Conservation (phyloP, 208 protist genomes). For the Leishmania guyanensis region DNA sequence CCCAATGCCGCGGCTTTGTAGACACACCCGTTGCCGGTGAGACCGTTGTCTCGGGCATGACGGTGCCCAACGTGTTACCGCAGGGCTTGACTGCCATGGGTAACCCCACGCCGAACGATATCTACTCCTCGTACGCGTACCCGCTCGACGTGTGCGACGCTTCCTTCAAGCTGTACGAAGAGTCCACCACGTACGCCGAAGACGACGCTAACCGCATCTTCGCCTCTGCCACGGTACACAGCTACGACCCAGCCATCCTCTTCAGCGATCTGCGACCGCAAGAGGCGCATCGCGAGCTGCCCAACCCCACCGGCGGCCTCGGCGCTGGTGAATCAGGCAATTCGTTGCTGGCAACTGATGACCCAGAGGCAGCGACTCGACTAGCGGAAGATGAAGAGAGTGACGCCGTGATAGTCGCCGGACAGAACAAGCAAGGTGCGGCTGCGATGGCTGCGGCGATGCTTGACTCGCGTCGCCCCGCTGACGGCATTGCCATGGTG, state of each 20-base stretch:
- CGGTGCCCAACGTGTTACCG: constrained; percentile 5
- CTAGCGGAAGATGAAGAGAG: constrained; percentile 48
- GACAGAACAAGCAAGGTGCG: constrained; percentile 61
- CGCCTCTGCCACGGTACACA: constrained; percentile 42
- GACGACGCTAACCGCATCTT: constrained; percentile 57
- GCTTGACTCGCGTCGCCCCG: constrained; percentile 51
- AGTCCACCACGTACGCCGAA: constrained; percentile 35
- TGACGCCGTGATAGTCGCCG: constrained; percentile 58
- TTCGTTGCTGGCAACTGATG: constrained; percentile 18
- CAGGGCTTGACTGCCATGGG: constrained; percentile 6
- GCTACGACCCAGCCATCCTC: constrained; percentile 62
- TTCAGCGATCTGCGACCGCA: constrained; percentile 50
- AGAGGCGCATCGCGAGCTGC: constrained; percentile 20
- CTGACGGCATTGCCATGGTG: constrained; percentile 58
- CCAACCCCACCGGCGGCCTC: constrained; percentile 6
- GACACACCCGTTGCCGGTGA: constrained; percentile 28
- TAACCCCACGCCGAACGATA: constrained; percentile 3
- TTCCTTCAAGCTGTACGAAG: constrained; percentile 61
- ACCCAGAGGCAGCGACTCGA: constrained; percentile 17
- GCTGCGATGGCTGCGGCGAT: constrained; percentile 66
- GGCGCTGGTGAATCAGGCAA: constrained; percentile 4
- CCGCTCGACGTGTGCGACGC: constrained; percentile 36
- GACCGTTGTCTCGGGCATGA: constrained; percentile 12
- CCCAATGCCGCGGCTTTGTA: constrained; percentile 18
- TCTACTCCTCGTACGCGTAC: constrained; percentile 37